Conservation (phyloP, 257 asterid species). For the Forsythia viridissima region DNA sequence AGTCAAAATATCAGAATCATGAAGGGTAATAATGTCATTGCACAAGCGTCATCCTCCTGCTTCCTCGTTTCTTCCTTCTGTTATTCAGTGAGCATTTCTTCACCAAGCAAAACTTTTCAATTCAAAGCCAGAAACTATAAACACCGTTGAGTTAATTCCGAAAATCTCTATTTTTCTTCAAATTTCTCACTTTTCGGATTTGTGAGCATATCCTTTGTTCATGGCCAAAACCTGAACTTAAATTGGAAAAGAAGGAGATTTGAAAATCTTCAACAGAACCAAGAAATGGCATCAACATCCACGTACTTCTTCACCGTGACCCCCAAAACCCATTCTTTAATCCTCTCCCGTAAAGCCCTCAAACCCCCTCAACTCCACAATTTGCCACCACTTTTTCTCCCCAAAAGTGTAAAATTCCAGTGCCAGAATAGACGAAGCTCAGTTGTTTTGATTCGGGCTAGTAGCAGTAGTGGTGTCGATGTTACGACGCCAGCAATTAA, state of each 20-base stretch:
- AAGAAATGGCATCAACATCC: constrained; percentile 69
- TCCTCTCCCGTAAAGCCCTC: constrained; percentile 35
- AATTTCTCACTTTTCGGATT: not conserved
- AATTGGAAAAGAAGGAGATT: not conserved
- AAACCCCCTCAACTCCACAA: constrained; percentile 35
- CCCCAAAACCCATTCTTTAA: constrained; percentile 36
- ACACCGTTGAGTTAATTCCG: not conserved
- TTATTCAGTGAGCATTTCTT: constrained; percentile 23
- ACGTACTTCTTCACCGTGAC: constrained; percentile 45
- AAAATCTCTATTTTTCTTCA: not conserved
- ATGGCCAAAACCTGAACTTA: constrained; percentile 45
- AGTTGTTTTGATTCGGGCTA: constrained; percentile 56
- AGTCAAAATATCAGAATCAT: not conserved
- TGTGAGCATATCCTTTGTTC: constrained; percentile 6
- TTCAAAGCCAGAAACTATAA: not conserved
- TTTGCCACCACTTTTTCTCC: constrained; percentile 23
- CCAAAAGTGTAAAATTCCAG: constrained; percentile 22
- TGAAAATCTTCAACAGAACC: constrained; percentile 4
- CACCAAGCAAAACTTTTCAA: constrained; percentile 36
- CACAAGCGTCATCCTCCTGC: constrained; percentile 23
- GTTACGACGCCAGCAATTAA: constrained; percentile 42
- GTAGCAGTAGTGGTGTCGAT: constrained; percentile 36
- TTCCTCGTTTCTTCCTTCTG: not conserved
- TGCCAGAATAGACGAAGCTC: constrained; percentile 25
- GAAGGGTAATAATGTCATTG: constrained; percentile 26